Conservation (phyloP, 495 filamentous ascomycete species). For the Hypoxylon intermedium region DNA sequence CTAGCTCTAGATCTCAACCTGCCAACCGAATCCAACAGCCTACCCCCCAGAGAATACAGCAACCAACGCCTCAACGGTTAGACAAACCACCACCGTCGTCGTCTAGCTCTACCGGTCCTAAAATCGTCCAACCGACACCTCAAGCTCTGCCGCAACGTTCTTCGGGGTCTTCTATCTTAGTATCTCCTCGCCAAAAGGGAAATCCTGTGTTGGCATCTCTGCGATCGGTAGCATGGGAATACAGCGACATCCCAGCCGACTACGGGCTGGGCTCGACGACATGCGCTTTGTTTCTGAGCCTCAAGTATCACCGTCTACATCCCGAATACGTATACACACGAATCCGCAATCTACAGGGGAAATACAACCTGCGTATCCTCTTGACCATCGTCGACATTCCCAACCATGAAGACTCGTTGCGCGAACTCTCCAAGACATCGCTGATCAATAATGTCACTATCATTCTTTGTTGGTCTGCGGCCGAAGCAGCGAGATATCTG, state of each 20-base stretch:
- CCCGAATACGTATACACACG: slow-evolving; percentile 98
- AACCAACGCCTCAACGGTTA: slow-evolving; percentile 54
- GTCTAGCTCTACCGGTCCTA: slow-evolving; percentile 45
- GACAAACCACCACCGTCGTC: slow-evolving; percentile 47
- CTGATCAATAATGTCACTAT: slow-evolving; percentile 91
- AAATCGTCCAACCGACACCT: slow-evolving; percentile 85
- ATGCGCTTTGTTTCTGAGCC: slow-evolving; percentile 87
- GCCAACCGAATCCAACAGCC: slow-evolving; percentile 46
- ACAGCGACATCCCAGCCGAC: slow-evolving; percentile 91
- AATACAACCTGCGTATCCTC: slow-evolving; percentile 83
- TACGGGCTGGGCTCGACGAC: slow-evolving; percentile 88
- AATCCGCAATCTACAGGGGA: slow-evolving; percentile 76
- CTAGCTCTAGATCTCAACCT: slow-evolving; percentile 29
- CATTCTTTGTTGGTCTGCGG: slow-evolving; percentile 90
- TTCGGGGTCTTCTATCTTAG: slow-evolving; percentile 78
- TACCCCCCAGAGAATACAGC: slow-evolving; percentile 51
- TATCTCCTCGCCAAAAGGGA: slow-evolving; percentile 85
- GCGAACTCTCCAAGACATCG: slow-evolving; percentile 82
- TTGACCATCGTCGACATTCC: slow-evolving; percentile 93
- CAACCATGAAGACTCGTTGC: slow-evolving; percentile 79
- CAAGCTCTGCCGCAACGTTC: slow-evolving; percentile 74
- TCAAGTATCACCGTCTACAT: slow-evolving; percentile 97
- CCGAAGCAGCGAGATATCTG: slow-evolving; percentile 90
- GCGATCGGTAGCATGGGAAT: slow-evolving; percentile 90
- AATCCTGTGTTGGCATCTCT: slow-evolving; percentile 90